phyloP scores from a whole-genome alignment of 1,284 basidiomycete species.

The Tilletia caries region DNA sequence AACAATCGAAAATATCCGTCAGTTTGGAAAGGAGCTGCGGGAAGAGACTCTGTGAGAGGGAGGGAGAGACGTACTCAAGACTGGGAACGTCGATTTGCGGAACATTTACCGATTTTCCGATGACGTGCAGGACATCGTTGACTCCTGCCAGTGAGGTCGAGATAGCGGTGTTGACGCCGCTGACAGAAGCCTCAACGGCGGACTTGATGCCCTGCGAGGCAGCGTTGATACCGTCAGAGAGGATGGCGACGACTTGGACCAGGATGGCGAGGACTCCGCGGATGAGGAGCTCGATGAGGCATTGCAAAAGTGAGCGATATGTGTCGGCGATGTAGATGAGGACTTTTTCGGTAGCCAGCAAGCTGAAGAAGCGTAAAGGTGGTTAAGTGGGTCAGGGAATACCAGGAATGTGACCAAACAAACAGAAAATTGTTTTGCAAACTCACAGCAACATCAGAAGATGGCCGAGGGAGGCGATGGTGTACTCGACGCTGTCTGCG shows the following conservation, averaged over 20 bases:
- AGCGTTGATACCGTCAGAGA: constrained; percentile 68
- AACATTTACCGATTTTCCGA: constrained; percentile 28
- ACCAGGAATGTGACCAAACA: no score
- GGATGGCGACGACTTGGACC: constrained; percentile 68
- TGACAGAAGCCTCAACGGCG: constrained; percentile 60
- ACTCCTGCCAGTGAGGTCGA: constrained; percentile 17
- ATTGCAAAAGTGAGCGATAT: constrained; percentile 85
- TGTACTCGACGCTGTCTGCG: constrained; percentile 70
- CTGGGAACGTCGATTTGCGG: constrained; percentile 28
- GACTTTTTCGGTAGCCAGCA: constrained; percentile 30
- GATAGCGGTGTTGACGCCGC: constrained; percentile 29
- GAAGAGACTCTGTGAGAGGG: no score
- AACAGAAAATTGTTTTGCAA: background rate
- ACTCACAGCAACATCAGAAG: constrained; percentile 30
- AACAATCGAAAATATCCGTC: constrained; percentile 69
- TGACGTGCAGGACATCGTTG: constrained; percentile 33
- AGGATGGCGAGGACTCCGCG: constrained; percentile 74
- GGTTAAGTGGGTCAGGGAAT: no score
- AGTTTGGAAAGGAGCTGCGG: constrained; percentile 63
- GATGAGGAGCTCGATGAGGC: constrained; percentile 84
- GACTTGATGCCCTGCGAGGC: constrained; percentile 69
- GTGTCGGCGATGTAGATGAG: constrained; percentile 74
- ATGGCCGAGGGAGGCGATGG: constrained; percentile 68
- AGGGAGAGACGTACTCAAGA: constrained; percentile 53
- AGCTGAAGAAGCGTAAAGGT: constrained; percentile 60